Evolutionary conservation across 2,329 filamentous ascomycete genomes (phyloP).

Genomic region (Lasiodiplodia sp.): DNA sequence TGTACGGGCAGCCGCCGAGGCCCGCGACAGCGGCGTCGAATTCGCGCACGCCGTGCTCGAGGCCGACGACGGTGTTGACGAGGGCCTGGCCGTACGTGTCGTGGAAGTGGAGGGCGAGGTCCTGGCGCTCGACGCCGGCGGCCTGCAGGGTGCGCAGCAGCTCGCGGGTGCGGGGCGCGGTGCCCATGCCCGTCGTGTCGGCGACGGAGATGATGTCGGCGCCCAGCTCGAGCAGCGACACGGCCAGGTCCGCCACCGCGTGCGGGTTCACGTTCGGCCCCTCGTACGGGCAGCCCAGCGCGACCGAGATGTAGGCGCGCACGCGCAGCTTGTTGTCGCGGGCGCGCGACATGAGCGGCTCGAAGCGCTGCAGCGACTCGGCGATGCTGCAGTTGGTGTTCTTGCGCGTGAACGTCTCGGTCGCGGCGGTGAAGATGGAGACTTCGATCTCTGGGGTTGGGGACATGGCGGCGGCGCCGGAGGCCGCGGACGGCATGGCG

Average conservation of each 20-base stretch:
- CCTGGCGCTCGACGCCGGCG: slow-evolving; percentile 72
- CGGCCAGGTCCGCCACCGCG: slow-evolving; percentile 67
- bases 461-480: slow-evolving; percentile 41
- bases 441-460: slow-evolving; percentile 69
- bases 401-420: slow-evolving; percentile 78
- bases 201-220: slow-evolving; percentile 90
- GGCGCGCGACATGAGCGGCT: slow-evolving; percentile 71
- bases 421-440: slow-evolving; percentile 82
- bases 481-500: slow-evolving; percentile 47
- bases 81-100: slow-evolving; percentile 87
- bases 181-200: slow-evolving; percentile 91
- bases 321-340: slow-evolving; percentile 72
- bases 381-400: slow-evolving; percentile 84
- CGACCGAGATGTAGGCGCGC: slow-evolving; percentile 78
- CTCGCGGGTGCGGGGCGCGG: slow-evolving; percentile 71
- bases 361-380: slow-evolving; percentile 74
- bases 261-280: slow-evolving; percentile 61
- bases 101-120: slow-evolving; percentile 85
- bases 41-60: slow-evolving; percentile 77
- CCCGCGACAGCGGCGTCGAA: slow-evolving; percentile 84
- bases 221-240: slow-evolving; percentile 78
- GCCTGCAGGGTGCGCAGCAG: slow-evolving; percentile 70
- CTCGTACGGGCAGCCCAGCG: slow-evolving; percentile 77
- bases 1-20: slow-evolving; percentile 84
- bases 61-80: slow-evolving; percentile 79